phyloP scores from a whole-genome alignment of 2,329 filamentous ascomycete genomes.

The Aspergillaceae sp. region DNA sequence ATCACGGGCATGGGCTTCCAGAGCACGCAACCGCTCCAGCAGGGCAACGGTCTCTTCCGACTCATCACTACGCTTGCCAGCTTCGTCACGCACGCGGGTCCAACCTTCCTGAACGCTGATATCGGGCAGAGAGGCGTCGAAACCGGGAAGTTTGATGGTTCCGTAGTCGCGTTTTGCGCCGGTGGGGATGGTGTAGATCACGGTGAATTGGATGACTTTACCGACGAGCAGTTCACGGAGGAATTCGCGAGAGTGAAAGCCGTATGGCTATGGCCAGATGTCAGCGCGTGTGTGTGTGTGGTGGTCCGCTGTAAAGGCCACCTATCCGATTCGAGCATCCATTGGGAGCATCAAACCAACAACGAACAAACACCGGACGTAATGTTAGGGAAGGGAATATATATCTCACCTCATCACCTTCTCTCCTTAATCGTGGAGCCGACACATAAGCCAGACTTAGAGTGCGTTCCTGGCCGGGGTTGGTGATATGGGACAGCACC shows the following conservation, averaged over 20 bases:
- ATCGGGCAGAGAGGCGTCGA: conserved; percentile 71
- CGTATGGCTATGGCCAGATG: conserved; percentile 51
- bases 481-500: conserved; percentile 70
- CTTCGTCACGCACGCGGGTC: conserved; percentile 89
- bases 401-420: conserved; percentile 66
- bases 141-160: conserved; percentile 57
- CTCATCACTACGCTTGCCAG: conserved; percentile 75
- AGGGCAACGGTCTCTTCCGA: conserved; percentile 62
- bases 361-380: not conserved
- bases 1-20: conserved; percentile 69
- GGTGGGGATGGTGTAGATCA: conserved; percentile 80
- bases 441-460: conserved; percentile 89
- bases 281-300: not conserved
- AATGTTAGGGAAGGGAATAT: not conserved
- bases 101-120: conserved; percentile 79
- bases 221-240: conserved; percentile 76
- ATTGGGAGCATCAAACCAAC: not conserved
- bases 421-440: conserved; percentile 75
- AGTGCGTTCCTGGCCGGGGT: conserved; percentile 72
- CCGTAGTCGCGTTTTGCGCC: conserved; percentile 79
- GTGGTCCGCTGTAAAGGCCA: not conserved
- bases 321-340: conserved; percentile 1
- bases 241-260: conserved; percentile 91
- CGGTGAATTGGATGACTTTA: conserved; percentile 74
- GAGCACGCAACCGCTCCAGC: conserved; percentile 66